phyloP scores from a whole-genome alignment of 1,284 basidiomycete genomes.

The Rugosomyces carneus region DNA sequence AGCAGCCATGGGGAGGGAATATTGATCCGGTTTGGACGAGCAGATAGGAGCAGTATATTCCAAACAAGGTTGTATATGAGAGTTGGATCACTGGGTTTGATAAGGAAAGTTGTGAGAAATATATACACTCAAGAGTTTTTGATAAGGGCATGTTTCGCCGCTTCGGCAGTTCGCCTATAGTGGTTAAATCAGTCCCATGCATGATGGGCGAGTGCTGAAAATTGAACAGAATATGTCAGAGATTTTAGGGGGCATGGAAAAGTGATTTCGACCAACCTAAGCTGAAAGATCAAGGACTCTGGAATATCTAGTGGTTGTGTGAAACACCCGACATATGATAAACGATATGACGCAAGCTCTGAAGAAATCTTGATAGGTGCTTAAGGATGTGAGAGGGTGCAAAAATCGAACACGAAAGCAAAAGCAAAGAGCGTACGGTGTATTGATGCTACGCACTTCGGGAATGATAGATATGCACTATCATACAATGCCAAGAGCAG shows the following conservation, averaged over 20 bases:
- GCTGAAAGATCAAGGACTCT: slow-evolving; percentile 85
- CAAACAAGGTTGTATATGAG: slow-evolving; percentile 87
- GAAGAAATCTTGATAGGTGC: slow-evolving; percentile 88
- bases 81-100: slow-evolving; percentile 73
- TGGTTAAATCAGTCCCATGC: slow-evolving; percentile 78
- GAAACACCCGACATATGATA: slow-evolving; percentile 66
- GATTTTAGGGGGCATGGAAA: too few relatives aligned
- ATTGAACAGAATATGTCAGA: too few relatives aligned
- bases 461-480: slow-evolving; percentile 46
- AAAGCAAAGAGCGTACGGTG: neutral
- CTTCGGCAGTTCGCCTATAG: slow-evolving; percentile 56
- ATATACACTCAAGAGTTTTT: slow-evolving; percentile 48
- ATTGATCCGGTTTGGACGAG: slow-evolving; percentile 73
- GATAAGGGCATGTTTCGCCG: slow-evolving; percentile 56
- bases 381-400: slow-evolving; percentile 31
- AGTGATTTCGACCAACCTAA: too few relatives aligned
- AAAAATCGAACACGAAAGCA: neutral
- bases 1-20: too few relatives aligned
- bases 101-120: neutral
- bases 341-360: slow-evolving; percentile 77
- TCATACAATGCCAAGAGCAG: slow-evolving; percentile 57
- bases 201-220: slow-evolving; percentile 88
- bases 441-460: neutral
- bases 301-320: slow-evolving; percentile 60
- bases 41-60: slow-evolving; percentile 83